A percentile compares a stretch with the other conserved stretches of the same genome.
Conservation (phyloP, 2,329 filamentous ascomycete genomes). For the Xylaria multiplex region DNA sequence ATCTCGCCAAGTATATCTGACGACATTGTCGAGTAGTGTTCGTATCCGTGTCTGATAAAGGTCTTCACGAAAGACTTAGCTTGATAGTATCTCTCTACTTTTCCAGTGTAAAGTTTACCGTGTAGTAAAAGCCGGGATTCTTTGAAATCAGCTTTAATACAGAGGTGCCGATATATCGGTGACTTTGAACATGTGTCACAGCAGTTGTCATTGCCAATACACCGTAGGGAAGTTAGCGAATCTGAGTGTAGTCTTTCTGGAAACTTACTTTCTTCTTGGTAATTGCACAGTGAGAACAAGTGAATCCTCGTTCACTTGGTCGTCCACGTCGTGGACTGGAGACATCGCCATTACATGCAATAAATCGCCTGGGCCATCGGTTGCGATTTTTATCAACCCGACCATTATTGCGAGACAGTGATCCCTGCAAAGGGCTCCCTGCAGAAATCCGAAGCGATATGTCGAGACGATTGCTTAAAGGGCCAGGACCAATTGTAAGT, state of each 20-base stretch:
- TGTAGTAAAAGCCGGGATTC: slow-evolving; percentile 23
- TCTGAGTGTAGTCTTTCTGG: background rate
- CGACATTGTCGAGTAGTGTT: slow-evolving; percentile 14
- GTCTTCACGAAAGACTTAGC: slow-evolving; percentile 3
- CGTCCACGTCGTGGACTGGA: slow-evolving; percentile 20
- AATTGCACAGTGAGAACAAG: slow-evolving; percentile 30
- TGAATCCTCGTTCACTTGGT: slow-evolving; percentile 28
- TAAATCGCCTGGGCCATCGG: background rate
- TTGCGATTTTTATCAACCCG: slow-evolving; percentile 15
- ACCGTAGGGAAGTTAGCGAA: slow-evolving; percentile 17
- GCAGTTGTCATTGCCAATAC: slow-evolving; percentile 12
- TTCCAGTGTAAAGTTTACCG: background rate
- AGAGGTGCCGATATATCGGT: slow-evolving; percentile 25
- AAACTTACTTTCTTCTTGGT: slow-evolving; percentile 25
- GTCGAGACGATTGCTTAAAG: slow-evolving; percentile 16
- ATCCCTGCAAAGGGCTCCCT: background rate
- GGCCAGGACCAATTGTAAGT: background rate
- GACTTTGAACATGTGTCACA: slow-evolving; percentile 24
- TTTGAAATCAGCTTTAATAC: slow-evolving; percentile 27
- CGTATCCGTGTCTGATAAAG: slow-evolving; percentile 28
- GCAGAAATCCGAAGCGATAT: slow-evolving; percentile 18
- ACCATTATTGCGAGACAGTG: background rate
- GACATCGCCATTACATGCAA: slow-evolving; percentile 2
- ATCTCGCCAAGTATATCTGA: slow-evolving; percentile 7
- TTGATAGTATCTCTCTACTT: background rate